A percentile compares a stretch with the other conserved stretches of the same genome.
These are phyloP conservation scores for Pontederia crassipes DNA, from an alignment of 176 grass and related monocot genomes.

Conservation along the genomic window DNA sequence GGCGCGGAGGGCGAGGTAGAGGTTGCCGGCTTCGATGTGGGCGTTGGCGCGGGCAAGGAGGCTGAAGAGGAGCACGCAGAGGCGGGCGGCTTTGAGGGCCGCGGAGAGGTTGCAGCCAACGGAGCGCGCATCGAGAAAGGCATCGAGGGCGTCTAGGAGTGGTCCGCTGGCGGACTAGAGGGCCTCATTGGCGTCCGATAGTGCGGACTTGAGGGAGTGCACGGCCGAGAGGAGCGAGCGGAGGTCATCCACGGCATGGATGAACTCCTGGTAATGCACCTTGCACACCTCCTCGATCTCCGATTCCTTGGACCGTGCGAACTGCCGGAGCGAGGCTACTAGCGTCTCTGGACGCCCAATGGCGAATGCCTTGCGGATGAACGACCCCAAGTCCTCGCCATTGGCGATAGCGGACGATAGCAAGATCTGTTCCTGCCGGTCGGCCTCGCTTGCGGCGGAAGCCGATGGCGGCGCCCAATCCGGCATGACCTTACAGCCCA, in stretches of 20 bases:
- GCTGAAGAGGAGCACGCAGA: conserved; percentile 60
- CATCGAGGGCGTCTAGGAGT: conserved; percentile 67
- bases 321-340: conserved; percentile 9
- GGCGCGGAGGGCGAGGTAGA: conserved; percentile 81
- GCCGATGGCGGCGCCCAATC: conserved; percentile 3
- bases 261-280: conserved; percentile 71
- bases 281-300: conserved; percentile 21
- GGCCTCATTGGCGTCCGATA: conserved; percentile 53
- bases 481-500: conserved; percentile 7
- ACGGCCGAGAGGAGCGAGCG: conserved; percentile 91
- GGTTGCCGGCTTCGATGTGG: conserved; percentile 47
- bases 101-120: conserved; percentile 59
- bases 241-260: conserved; percentile 86
- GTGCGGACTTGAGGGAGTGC: conserved; percentile 70
- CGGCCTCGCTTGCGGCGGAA: background rate
- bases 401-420: conserved; percentile 61
- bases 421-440: conserved; percentile 45
- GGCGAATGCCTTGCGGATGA: conserved; percentile 54
- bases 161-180: conserved; percentile 68
- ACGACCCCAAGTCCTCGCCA: conserved; percentile 70
- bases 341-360: conserved; percentile 44
- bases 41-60: conserved; percentile 72
- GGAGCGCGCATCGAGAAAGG: conserved; percentile 63
- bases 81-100: conserved; percentile 46
- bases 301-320: conserved; percentile 14